Base-by-base conservation (phyloP, 164 flowering plant genomes). In the Stephania yunnanensis region DNA sequence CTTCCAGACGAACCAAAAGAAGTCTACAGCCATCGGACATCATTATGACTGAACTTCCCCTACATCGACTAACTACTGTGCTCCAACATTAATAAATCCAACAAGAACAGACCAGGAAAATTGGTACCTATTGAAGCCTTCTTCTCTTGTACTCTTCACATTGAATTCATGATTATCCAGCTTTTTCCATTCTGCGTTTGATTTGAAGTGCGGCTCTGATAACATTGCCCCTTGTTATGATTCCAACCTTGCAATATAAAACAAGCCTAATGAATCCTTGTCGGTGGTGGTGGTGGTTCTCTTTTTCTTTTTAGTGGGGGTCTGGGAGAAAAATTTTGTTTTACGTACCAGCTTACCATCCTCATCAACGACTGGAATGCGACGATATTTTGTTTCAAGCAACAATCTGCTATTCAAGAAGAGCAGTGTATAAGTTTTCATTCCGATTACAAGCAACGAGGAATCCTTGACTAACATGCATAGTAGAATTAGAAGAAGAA, bases 341-440 rank as follows among this genome's bases (percentile, higher is more conserved):
- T 70, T 74, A 46, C 88, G 84, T 86, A 95, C 99, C 96, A 95
- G 89, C 78, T 83, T 93, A 10, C 99, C 97, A 36, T 84, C 86
- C 67, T 86, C 76, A 74, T 93, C 94, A 22, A 95, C 96, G 31
- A 95, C 99, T 7, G 99, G 99, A 48, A 95, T 92, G 50, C 99
- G 83, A 15, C 98, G 91, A 73, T 89, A 93, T 81, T 91, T 93
- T 74, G 99, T 95, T 83, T 90, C 88, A 30, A 95, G 97, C 82
- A 95, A 82, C 73, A 95, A 80, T 76, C 98, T 94, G 88, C 29
- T 22, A 78, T 75, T 36, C 48, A 69, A 78, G 46, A 46, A 58
- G 25, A 70, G 65, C 22, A 22, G 1, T 4, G 44, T 68, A 10
- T 19, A 45, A 1, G 15, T 44, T 9, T 70, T 10, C 20, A 22